Evolutionary conservation across 768 basidiomycete species (phyloP), one percentile per base, ranked within the genome.

Genomic region (Tricholoma flavovirens): DNA sequence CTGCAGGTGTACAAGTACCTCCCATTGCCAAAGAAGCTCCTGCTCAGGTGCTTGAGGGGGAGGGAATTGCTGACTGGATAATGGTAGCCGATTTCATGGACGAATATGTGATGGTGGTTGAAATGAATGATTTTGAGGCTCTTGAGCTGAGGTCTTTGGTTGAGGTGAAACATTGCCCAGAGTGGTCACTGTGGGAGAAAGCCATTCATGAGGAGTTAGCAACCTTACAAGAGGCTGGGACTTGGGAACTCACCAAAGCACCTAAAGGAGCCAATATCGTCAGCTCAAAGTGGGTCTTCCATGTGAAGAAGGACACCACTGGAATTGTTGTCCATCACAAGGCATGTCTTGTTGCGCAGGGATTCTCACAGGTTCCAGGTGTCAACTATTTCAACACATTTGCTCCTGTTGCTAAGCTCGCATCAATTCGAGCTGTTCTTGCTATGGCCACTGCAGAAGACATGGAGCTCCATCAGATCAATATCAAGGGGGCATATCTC

Each of bases 191-290:
- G 29, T 68, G 66, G 68, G 56, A 69, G 58, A 58, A 65, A 15
- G 68, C 61, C 1, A 69, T 73, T 10, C 19, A 66, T 4, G 64
- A 67, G 32, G 68, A 73, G 49, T 15, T 75, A 58, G 60, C 66
- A 60, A 55, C 54, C 12, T 56, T 69, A 4, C 38, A 62, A 26
- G 59, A 56, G 11, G 62, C 61, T 8, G 22, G 29, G 3, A 48
- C 22, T 21, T 40, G 7, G 2, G 14, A 40, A n/a, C 38, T 17
- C 4, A n/a, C 7, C n/a, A 9, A 9, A 10, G 4, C 38, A 7
- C 38, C 38, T 17, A 7, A 2, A 6, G 38, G 14, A 2, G 38
- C 38, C 1, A 40, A 40, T 7, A 40, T 40, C n/a, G 38, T 40
- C 5, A 14, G 38, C 7, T 40, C 7, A 2, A 40, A 40, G n/a